Evolutionary conservation across 2,329 filamentous ascomycete genomes (phyloP), one percentile per base, ranked within the genome.

Genomic region (Sporothrix brasiliensis): DNA sequence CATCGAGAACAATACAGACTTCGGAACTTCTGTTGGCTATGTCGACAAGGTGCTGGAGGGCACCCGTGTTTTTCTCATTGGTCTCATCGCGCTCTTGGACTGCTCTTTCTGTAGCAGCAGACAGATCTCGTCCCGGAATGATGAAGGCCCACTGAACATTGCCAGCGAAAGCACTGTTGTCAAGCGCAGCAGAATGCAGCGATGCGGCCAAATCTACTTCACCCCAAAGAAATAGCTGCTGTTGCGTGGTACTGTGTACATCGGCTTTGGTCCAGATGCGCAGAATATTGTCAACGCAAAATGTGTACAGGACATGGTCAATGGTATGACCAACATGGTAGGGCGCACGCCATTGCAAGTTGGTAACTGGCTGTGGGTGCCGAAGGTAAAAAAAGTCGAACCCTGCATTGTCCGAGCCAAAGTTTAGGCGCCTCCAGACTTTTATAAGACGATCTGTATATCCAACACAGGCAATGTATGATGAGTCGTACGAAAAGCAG

Each of bases 331-430:
- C 92, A 16, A 88, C 81, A 76, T 95, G 88, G 73, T 88, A 87
- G 6, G 92, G 92, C 73, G 88, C 88, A 61, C 92, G 89, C 96
- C 96, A 99, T 78, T 94, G 90, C 72, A 97, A 81, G 72, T 88
- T 89, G 3, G 92, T 94, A n/a, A 99, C 89, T 0, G 90, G 81
- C 34, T 87, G 85, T 0, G 93, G 92, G 78, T 99, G 95, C n/a
- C 89, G 85, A 1, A 99, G 87, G 79, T 98, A 98, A 39, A 90
- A 89, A 76, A 97, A 90, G 76, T 98, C 94, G 79, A 98, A 98
- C 70, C 91, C 87, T 52, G 93, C 91, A 75, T 96, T 91, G 71
- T 93, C 90, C 0, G 88, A 86, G 16, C 93, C 93, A 77, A 94
- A 97, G 10, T 91, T 91, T 30, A 97, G 83, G 68, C 94, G 87